Evolutionary conservation across 441 rosid species (phyloP), one percentile per base, ranked within the genome.

Genomic region (Arabidopsis lyrata): DNA sequence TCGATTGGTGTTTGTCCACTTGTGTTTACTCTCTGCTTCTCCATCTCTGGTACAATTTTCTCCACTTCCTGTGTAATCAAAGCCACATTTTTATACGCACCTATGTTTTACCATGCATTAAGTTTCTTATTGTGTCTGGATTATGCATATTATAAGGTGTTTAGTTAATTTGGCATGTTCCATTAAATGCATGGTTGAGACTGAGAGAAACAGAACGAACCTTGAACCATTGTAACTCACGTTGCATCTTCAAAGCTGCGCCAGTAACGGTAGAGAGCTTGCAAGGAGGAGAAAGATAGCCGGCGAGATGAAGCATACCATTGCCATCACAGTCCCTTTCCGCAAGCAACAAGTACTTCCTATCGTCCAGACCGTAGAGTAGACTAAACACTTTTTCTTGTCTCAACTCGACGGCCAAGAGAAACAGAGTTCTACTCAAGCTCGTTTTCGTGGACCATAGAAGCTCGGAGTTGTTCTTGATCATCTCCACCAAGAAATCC

Each of bases 161-260:
- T 52, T 22, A 22, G 22, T 22, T 22, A 22, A 22, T 22, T 22
- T 22, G 22, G 22, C 22, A 22, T 18, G 20, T 18, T 18, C 68
- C 68, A 0, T 75, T 50, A 73, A 32, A 20, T 75, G 78, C 74
- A 60, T 68, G 7, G 60, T 68, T 75, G 29, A 75, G 50, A 39
- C 34, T 48, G 5, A 22, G 22, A 22, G 22, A 22, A 22, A 22
- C 50, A 63, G 59, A 49, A 60, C 65, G 6, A 68, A 81, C 84
- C 89, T 86, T 78, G 63, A 81, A 87, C 86, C 89, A 87, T 63
- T 79, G 79, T 58, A 86, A 61, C 74, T 87, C 91, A 16, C 83
- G 76, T 61, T 83, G 86, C 83, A 87, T 53, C 54, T 84, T 86
- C 35, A 81, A 71, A 42, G 88, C 80, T 9, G 88, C 81, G 2